Conservation (phyloP, 805 yeast genomes). For the Ogataea siamensis region DNA sequence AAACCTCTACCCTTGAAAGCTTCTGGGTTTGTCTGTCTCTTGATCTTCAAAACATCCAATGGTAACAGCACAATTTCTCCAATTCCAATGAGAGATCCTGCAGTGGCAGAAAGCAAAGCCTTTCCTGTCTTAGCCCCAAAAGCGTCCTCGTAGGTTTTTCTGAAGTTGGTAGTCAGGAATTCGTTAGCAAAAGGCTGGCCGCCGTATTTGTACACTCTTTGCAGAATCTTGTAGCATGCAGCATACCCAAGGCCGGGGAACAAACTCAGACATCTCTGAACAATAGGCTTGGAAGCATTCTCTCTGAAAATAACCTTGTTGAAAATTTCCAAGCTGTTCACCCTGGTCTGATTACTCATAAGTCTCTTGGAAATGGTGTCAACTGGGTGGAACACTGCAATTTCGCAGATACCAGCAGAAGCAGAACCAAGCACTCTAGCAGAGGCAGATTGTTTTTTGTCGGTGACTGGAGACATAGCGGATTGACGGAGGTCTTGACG, state of each 20-base stretch:
- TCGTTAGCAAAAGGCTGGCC: slow-evolving; percentile 99
- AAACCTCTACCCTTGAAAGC: slow-evolving; percentile 98
- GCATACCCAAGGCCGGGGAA: slow-evolving; percentile 99
- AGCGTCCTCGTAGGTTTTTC: slow-evolving; percentile 61
- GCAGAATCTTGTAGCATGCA: slow-evolving; percentile 93
- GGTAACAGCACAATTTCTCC: slow-evolving; percentile 97
- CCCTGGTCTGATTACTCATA: slow-evolving; percentile 76
- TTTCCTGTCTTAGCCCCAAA: slow-evolving; percentile 96
- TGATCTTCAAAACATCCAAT: slow-evolving; percentile 92
- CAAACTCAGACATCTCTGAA: slow-evolving; percentile 71
- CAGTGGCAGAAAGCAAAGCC: slow-evolving; percentile 95
- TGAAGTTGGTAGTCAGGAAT: slow-evolving; percentile 73
- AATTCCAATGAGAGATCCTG: slow-evolving; percentile 95
- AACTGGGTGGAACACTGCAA: slow-evolving; percentile 97
- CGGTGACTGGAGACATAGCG: slow-evolving; percentile 35
- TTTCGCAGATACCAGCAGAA: slow-evolving; percentile 94
- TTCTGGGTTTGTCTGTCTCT: slow-evolving; percentile 99
- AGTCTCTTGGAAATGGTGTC: slow-evolving; percentile 96
- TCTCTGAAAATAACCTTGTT: slow-evolving; percentile 86
- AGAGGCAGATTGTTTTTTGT: slow-evolving; percentile 81
- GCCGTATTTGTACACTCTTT: slow-evolving; percentile 97
- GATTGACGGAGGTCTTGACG: slow-evolving; percentile 3
- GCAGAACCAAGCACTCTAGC: slow-evolving; percentile 98
- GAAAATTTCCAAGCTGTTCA: slow-evolving; percentile 61
- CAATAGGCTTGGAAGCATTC: slow-evolving; percentile 68